Evolutionary conservation across 306 rosid genomes (phyloP).

Genomic region (Sphenostylis stenocarpa): DNA sequence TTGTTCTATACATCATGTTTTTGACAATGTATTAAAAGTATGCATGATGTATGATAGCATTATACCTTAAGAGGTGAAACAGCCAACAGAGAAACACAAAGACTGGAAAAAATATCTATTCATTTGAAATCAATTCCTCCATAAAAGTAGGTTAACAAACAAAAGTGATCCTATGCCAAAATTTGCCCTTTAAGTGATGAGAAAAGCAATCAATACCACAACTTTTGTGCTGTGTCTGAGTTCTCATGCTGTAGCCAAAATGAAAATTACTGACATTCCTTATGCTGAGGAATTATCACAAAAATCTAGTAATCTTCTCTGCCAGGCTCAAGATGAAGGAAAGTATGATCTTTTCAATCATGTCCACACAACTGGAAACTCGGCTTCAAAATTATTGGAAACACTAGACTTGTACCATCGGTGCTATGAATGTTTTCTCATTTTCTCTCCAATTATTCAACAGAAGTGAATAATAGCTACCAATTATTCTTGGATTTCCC

Average conservation of each 20-base stretch:
- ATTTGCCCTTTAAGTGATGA: not conserved
- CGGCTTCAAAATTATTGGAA: slow-evolving; percentile 9
- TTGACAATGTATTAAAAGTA: not conserved
- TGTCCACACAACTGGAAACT: not conserved
- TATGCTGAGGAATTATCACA: not conserved
- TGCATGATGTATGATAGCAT: not conserved
- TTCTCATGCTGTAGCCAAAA: not conserved
- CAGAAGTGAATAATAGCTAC: slow-evolving; percentile 1
- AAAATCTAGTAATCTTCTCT: not conserved
- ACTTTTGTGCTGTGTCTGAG: not conserved
- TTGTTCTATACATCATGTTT: not conserved
- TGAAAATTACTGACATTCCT: not conserved
- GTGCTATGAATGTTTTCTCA: not conserved
- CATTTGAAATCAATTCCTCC: not conserved
- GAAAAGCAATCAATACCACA: not conserved
- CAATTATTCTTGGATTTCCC: slow-evolving; percentile 68
- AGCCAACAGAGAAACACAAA: not conserved
- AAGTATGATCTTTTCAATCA: not conserved
- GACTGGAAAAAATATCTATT: not conserved
- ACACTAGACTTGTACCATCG: not conserved
- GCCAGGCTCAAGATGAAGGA: not conserved
- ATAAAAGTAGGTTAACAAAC: not conserved
- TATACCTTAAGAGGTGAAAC: not conserved
- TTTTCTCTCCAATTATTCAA: slow-evolving; percentile 8
- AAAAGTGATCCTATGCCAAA: not conserved